Evolutionary conservation across 148 eudicot genomes (phyloP), one percentile per base, ranked within the genome.

Genomic region (Heliosperma pusillum): DNA sequence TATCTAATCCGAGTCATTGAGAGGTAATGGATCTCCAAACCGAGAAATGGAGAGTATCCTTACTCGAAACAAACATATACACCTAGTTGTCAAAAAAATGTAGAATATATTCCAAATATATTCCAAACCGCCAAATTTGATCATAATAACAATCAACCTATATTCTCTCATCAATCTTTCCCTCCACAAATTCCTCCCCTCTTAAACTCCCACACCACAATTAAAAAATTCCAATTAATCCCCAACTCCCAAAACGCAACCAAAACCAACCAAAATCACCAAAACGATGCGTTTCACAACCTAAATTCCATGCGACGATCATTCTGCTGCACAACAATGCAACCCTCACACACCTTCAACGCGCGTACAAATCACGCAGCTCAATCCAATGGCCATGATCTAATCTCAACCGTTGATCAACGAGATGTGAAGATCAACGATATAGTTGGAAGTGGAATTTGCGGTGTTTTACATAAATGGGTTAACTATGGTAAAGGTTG

Each of bases 401-500:
- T 19, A 50, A 30, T 76, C 33, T 0, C 77, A 45, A 57, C 69
- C 27, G 81, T 77, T 26, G 82, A 82, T 69, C 82, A 79, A 2
- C 21, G 83, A 5, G 85, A 80, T 63, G 84, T 83, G 74, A 89
- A 80, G 85, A 84, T 89, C 44, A 87, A 88, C 50, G 87, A 89
- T 65, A 75, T 90, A 0, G 89, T 82, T 1, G 98, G 92, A 16
- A 87, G 83, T 75, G 96, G 93, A 1, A 86, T 93, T 6, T 85
- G 80, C 19, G 98, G 98, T 7, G 72, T 89, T 13, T 59, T 93
- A 56, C 77, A 91, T 69, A 93, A 93, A 62, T 93, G 98, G 98
- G 98, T 91, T 26, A 93, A 91, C 81, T 93, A 88, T 27, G 98
- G 98, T 1, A 93, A 87, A 66, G 94, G 98, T 0, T 93, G 98